A percentile compares a stretch with the other conserved stretches of the same genome.
phyloP scores from a whole-genome alignment of 208 protist species.

The Acanthamoeba castellanii region DNA sequence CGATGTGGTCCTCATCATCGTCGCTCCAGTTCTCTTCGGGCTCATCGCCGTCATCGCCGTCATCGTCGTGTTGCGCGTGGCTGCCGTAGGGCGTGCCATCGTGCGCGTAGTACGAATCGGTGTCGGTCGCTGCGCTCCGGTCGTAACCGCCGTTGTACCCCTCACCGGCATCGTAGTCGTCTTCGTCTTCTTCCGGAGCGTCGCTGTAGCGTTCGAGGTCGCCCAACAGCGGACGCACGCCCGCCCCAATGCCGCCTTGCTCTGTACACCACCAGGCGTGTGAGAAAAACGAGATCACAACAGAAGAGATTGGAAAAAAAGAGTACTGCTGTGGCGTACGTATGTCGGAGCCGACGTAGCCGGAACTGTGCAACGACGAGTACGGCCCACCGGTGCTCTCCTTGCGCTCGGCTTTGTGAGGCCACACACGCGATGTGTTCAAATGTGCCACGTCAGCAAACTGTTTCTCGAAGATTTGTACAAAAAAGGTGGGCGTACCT shows the following conservation, averaged over 20 bases:
- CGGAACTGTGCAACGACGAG: constrained; percentile 1
- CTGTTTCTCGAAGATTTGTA: no score
- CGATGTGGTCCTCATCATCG: no score
- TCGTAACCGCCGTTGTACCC: neutral
- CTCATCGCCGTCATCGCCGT: neutral
- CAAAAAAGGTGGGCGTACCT: neutral
- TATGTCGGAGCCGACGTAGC: neutral
- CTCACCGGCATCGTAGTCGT: neutral
- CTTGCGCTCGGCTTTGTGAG: neutral
- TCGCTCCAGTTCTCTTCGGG: neutral
- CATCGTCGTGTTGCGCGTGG: neutral
- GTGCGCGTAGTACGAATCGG: neutral
- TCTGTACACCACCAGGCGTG: neutral
- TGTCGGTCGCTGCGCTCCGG: neutral
- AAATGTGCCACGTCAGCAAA: neutral
- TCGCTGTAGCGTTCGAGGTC: neutral
- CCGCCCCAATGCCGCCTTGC: neutral
- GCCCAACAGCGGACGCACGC: neutral
- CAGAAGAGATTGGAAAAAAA: neutral
- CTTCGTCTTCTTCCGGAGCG: neutral
- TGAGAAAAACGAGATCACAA: no score
- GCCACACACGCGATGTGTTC: neutral
- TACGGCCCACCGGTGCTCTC: neutral
- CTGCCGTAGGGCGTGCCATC: neutral
- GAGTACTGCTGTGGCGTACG: neutral